Conservation (phyloP, 371 early-diverging fungal species). For the Mucor plumbeus region DNA sequence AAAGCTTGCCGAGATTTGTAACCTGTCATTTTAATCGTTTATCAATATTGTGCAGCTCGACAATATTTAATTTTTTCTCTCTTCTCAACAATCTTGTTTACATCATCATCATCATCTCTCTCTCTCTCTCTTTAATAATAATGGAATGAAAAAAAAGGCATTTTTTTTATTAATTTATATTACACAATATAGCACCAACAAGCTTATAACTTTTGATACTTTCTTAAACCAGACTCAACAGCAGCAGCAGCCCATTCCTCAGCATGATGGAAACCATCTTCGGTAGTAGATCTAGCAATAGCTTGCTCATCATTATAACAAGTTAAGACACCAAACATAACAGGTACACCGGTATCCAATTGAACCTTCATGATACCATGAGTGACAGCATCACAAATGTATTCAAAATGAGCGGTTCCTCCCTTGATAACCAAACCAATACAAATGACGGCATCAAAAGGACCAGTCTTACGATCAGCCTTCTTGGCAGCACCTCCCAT, state of each 20-base stretch:
- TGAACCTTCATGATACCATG: slow-evolving; percentile 94
- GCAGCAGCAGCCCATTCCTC: slow-evolving; percentile 96
- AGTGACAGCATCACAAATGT: slow-evolving; percentile 90
- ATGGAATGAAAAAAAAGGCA: not conserved
- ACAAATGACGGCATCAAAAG: slow-evolving; percentile 90
- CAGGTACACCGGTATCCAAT: slow-evolving; percentile 86
- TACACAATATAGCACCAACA: not conserved
- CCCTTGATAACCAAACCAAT: slow-evolving; percentile 98
- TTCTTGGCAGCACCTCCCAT: slow-evolving; percentile 18
- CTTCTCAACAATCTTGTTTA: too few relatives aligned
- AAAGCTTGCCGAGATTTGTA: too few relatives aligned
- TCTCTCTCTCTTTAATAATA: too few relatives aligned
- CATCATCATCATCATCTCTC: too few relatives aligned
- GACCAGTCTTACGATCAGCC: slow-evolving; percentile 47
- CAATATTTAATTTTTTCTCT: too few relatives aligned
- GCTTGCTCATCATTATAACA: slow-evolving; percentile 95
- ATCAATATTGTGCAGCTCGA: too few relatives aligned
- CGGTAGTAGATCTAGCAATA: slow-evolving; percentile 75
- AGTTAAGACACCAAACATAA: slow-evolving; percentile 96
- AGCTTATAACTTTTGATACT: slow-evolving; percentile 51
- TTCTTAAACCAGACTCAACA: slow-evolving; percentile 89
- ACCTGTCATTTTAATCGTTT: too few relatives aligned
- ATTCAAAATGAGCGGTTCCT: slow-evolving; percentile 97
- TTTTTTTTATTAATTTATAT: not conserved
- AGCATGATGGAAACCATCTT: slow-evolving; percentile 93